Percentiles rank a stretch among this genome's conserved stretches.
phyloP scores from a whole-genome alignment of 1,284 basidiomycete species.

The Apiotrichum mycotoxinovorans region DNA sequence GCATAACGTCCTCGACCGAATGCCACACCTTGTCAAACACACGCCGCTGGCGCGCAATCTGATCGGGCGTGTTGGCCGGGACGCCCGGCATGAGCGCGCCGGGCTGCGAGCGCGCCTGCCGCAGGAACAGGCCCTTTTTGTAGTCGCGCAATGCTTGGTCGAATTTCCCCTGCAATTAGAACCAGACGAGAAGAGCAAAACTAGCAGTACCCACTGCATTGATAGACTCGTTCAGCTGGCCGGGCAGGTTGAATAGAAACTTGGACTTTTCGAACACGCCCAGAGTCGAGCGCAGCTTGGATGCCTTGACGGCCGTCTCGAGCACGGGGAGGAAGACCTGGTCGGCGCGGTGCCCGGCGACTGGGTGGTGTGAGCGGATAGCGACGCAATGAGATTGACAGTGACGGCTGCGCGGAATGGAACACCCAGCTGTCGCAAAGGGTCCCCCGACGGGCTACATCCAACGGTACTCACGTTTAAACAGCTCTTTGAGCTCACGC shows the following conservation, averaged over 20 bases:
- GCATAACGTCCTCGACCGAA: constrained; percentile 91
- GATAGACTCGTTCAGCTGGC: constrained; percentile 86
- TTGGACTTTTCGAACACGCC: constrained; percentile 95
- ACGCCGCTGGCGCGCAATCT: constrained; percentile 72
- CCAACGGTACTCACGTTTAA: constrained; percentile 73
- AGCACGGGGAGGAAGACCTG: constrained; percentile 95
- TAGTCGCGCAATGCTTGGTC: constrained; percentile 93
- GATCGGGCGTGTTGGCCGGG: constrained; percentile 55
- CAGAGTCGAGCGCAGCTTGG: constrained; percentile 86
- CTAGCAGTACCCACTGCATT: background rate
- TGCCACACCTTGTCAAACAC: constrained; percentile 96
- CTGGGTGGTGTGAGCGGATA: constrained; percentile 14
- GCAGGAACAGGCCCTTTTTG: constrained; percentile 90
- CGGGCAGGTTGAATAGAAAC: constrained; percentile 97
- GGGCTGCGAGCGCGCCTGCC: constrained; percentile 67
- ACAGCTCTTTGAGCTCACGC: constrained; percentile 70
- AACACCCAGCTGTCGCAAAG: too few relatives aligned
- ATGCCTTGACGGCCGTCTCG: constrained; percentile 91
- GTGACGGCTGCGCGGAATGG: too few relatives aligned
- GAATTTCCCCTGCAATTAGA: constrained; percentile 68
- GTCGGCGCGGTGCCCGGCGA: constrained; percentile 80
- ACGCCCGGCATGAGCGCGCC: constrained; percentile 66
- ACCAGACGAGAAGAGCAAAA: background rate
- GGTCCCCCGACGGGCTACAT: too few relatives aligned
- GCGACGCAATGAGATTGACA: too few relatives aligned